phyloP scores from a whole-genome alignment of 208 protist species.

The Balamuthia mandrillaris region DNA sequence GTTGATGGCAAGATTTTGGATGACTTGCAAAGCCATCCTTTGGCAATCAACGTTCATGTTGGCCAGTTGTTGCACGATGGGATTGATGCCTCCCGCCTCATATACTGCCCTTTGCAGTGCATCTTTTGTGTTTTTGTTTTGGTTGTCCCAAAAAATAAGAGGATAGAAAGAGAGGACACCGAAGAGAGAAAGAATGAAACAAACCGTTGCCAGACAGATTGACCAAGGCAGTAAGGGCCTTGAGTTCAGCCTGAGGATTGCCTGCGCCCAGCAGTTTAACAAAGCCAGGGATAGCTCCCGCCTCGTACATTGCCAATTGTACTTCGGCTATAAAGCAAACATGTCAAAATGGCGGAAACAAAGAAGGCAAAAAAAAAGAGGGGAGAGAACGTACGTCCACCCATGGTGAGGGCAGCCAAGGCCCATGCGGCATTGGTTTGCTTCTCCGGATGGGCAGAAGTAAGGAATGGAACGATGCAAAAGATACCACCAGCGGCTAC shows the following conservation, averaged over 20 bases:
- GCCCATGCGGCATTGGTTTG: slow-evolving; percentile 30
- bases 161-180: not conserved
- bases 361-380: no score
- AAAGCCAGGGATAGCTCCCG: not conserved
- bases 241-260: slow-evolving; percentile 22
- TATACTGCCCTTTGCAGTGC: not conserved
- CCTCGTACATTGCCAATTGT: slow-evolving; percentile 15
- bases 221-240: slow-evolving; percentile 26
- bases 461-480: slow-evolving; percentile 9
- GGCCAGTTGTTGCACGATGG: not conserved
- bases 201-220: slow-evolving; percentile 28
- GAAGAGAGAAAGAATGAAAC: not conserved
- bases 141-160: not conserved
- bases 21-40: not conserved
- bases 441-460: slow-evolving; percentile 6
- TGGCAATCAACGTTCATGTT: not conserved
- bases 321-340: no score
- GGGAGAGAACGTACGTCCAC: slow-evolving; percentile 31
- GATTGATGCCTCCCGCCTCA: not conserved
- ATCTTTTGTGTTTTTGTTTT: not conserved
- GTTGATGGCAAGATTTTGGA: slow-evolving; percentile 35
- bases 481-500: not conserved
- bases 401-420: slow-evolving; percentile 26
- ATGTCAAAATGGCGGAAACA: no score
- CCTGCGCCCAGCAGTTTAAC: slow-evolving; percentile 15